Base-by-base conservation (phyloP, 805 yeast genomes). In the Hyphopichia homilentoma region DNA sequence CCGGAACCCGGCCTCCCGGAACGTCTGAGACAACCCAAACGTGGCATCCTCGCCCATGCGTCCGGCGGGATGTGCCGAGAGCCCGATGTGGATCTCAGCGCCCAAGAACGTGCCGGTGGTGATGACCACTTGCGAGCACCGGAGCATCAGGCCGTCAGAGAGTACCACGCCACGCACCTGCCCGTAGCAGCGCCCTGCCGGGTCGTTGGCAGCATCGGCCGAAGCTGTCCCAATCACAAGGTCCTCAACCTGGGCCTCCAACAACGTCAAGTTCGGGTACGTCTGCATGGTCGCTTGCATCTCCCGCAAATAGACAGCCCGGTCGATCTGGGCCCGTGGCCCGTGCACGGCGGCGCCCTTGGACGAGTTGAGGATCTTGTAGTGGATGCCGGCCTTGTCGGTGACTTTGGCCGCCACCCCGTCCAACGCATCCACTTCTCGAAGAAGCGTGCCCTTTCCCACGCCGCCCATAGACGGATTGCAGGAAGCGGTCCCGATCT, bases 291-390 rank as follows among this genome's bases (percentile, higher is more conserved):
- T 79, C 3, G 58, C 47, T 50, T 85, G 95, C 97, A 93, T 88
- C 48, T 84, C 88, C 11, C 54, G 49, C 45, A 82, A 61, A 54
- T 93, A 93, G 2, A 90, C 69, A 27, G 75, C 65, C 42, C 99
- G 67, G 57, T 93, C 98, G 19, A 93, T 90, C 60, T 93, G 98
- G 1, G 96, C 96, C 38, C 99, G 63, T 6, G 96, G 97, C 0
- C 98, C 97, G 86, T 97, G 95, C 2, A 90, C 97, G 0, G 98
- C 98, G 0, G 95, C 84, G 2, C 98, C 98, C 43, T 87, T 75
- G 2, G 95, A 82, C 28, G 81, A 70, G 54, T 93, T 93, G 41
- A 93, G 66, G 40, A 86, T 79, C 49, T 86, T 87, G 59, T 81
- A 93, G 54, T 89, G 96, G 19, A 89, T 84, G 0, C 97, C 98